Conservation (phyloP, 768 basidiomycete species). For the Trametes gibbosa region DNA sequence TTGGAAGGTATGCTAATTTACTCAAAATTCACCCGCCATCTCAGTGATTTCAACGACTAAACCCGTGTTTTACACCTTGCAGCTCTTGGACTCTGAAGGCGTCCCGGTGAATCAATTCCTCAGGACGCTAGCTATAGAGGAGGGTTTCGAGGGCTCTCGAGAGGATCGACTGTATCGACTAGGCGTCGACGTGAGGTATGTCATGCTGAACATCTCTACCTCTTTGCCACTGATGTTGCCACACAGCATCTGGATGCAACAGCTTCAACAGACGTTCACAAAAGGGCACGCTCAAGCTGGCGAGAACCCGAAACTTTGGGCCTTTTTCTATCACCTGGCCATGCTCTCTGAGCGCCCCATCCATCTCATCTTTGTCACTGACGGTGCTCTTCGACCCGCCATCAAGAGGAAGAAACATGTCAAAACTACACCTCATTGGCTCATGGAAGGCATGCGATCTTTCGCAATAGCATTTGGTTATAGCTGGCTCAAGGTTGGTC, state of each 20-base stretch:
- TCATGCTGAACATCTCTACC: background rate
- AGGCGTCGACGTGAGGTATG: background rate
- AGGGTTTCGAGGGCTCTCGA: background rate
- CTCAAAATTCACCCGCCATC: background rate
- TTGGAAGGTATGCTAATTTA: background rate
- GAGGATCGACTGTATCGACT: background rate
- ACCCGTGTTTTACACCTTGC: background rate
- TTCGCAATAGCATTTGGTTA: background rate
- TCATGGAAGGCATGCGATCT: background rate
- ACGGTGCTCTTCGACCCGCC: background rate
- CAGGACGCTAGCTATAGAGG: background rate
- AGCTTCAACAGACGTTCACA: background rate
- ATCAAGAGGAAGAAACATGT: background rate
- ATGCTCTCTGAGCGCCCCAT: background rate
- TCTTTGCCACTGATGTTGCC: background rate
- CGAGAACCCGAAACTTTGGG: background rate
- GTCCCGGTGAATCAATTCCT: background rate
- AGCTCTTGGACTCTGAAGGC: background rate
- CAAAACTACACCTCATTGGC: background rate
- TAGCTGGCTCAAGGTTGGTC: background rate
- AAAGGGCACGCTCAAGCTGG: background rate
- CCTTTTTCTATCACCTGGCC: background rate
- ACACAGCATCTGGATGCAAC: background rate
- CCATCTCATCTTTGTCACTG: background rate
- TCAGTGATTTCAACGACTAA: background rate